phyloP scores from a whole-genome alignment of 495 filamentous ascomycete genomes.

The Penicillium macrosclerotiorum region DNA sequence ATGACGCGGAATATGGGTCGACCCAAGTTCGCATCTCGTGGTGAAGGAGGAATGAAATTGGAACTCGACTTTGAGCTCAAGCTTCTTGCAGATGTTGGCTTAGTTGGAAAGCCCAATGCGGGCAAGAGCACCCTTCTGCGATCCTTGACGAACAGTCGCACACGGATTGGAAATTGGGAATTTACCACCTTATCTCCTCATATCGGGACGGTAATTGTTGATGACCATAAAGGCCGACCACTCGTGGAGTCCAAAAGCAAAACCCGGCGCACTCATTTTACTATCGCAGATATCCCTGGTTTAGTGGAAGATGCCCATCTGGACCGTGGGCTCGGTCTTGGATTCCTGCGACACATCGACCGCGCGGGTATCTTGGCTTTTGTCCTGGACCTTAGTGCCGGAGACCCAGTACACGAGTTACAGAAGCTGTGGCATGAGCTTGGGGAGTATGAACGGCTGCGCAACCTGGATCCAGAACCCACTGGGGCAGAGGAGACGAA shows the following conservation, averaged over 20 bases:
- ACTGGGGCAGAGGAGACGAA: conserved; percentile 48
- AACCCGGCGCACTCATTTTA: conserved; percentile 67
- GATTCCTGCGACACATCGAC: conserved; percentile 92
- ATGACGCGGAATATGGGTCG: conserved; percentile 62
- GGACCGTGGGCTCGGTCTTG: conserved; percentile 86
- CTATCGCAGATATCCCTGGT: conserved; percentile 94
- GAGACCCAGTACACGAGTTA: conserved; percentile 73
- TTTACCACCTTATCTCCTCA: conserved; percentile 94
- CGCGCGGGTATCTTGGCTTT: conserved; percentile 90
- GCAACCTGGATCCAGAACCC: conserved; percentile 52
- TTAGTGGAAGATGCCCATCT: conserved; percentile 87
- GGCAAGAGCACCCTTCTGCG: conserved; percentile 93
- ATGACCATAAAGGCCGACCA: conserved; percentile 72
- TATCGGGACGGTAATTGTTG: conserved; percentile 91
- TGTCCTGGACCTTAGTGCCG: conserved; percentile 80
- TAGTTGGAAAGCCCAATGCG: conserved; percentile 94
- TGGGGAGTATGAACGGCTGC: conserved; percentile 76
- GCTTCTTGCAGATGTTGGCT: conserved; percentile 87
- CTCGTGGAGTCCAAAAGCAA: conserved; percentile 40
- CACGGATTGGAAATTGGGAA: conserved; percentile 90
- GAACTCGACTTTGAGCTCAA: conserved; percentile 89
- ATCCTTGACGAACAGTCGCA: conserved; percentile 77
- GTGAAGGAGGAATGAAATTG: conserved; percentile 73
- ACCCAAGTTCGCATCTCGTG: conserved; percentile 85
- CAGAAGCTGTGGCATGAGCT: conserved; percentile 87